These are phyloP conservation scores for Theobroma grandiflorum DNA, from an alignment of 441 rosid species.

Conservation along the genomic window DNA sequence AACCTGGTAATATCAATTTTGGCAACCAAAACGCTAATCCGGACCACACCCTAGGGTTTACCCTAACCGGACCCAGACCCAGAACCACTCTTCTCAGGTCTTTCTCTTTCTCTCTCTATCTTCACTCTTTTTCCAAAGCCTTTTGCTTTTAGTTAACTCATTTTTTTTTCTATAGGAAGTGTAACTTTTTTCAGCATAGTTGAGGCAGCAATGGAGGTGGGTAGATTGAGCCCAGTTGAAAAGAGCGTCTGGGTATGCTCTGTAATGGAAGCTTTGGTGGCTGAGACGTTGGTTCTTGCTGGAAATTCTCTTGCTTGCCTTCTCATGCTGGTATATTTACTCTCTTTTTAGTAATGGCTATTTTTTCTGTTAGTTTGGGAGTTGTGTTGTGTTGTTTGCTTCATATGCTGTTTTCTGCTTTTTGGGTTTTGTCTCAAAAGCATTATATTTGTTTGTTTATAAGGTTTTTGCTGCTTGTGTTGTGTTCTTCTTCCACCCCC, in stretches of 20 bases:
- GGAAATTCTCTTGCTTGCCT: constrained; percentile 59
- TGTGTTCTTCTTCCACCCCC: neutral
- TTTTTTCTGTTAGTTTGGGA: neutral
- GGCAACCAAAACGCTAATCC: constrained; percentile 39
- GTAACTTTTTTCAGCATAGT: constrained; percentile 21
- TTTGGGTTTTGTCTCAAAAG: neutral
- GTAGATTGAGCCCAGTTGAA: constrained; percentile 36
- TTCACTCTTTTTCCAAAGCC: neutral
- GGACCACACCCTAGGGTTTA: constrained; percentile 50
- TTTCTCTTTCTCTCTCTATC: constrained; percentile 9
- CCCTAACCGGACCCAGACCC: constrained; percentile 56
- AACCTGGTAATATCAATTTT: constrained; percentile 25
- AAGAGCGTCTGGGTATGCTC: constrained; percentile 44
- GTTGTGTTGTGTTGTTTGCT: neutral
- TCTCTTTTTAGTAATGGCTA: constrained; percentile 1
- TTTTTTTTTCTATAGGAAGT: constrained; percentile 28
- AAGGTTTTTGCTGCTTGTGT: constrained; percentile 18
- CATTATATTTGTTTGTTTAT: neutral
- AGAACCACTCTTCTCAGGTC: constrained; percentile 41
- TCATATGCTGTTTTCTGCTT: neutral
- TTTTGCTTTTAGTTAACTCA: constrained; percentile 13
- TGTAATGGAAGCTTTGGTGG: constrained; percentile 40
- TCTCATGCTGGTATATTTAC: constrained; percentile 52
- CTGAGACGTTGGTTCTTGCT: constrained; percentile 47
- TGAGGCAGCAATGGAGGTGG: constrained; percentile 50